These are phyloP conservation scores for Westerdykella aurantiaca DNA, from an alignment of 2,329 filamentous ascomycete genomes.

Conservation along the genomic window DNA sequence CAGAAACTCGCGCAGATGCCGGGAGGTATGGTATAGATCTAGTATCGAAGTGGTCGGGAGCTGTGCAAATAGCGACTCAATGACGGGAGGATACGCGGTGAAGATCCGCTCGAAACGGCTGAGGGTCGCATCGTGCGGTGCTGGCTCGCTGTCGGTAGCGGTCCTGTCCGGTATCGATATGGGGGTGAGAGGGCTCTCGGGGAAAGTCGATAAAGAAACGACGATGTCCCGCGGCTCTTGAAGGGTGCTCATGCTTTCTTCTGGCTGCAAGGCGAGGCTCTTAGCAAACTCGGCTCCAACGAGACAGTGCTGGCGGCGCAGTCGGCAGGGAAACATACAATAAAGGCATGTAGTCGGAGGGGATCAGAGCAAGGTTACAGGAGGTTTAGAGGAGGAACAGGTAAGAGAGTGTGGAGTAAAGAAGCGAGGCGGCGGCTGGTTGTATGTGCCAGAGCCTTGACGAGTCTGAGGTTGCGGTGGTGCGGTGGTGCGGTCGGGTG, in stretches of 20 bases:
- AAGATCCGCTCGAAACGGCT: conserved; percentile 50
- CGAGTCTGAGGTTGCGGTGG: too few relatives aligned
- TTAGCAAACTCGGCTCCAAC: conserved; percentile 20
- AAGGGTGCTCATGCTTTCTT: conserved; percentile 25
- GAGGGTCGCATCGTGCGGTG: conserved; percentile 12
- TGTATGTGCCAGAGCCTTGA: not conserved
- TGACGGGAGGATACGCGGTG: conserved; percentile 52
- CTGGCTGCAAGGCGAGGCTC: conserved; percentile 14
- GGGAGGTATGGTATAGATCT: conserved; percentile 54
- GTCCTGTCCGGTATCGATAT: not conserved
- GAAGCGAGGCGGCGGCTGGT: conserved; percentile 5
- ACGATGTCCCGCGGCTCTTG: conserved; percentile 13
- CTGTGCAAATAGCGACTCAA: conserved; percentile 55
- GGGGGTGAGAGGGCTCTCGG: not conserved
- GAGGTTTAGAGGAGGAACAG: not conserved
- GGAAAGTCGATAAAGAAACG: conserved; percentile 5
- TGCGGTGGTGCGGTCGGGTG: too few relatives aligned
- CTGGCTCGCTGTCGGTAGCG: conserved; percentile 7
- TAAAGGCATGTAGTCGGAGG: conserved; percentile 22
- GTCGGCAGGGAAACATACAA: conserved; percentile 24
- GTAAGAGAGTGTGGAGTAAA: too few relatives aligned
- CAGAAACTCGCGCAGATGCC: conserved; percentile 51
- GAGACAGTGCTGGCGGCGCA: conserved; percentile 24
- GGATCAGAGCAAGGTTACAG: not conserved
- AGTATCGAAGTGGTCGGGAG: conserved; percentile 53